Evolutionary conservation across 1,284 basidiomycete species (phyloP).

Genomic region (Sanghuangporus weigelae): DNA sequence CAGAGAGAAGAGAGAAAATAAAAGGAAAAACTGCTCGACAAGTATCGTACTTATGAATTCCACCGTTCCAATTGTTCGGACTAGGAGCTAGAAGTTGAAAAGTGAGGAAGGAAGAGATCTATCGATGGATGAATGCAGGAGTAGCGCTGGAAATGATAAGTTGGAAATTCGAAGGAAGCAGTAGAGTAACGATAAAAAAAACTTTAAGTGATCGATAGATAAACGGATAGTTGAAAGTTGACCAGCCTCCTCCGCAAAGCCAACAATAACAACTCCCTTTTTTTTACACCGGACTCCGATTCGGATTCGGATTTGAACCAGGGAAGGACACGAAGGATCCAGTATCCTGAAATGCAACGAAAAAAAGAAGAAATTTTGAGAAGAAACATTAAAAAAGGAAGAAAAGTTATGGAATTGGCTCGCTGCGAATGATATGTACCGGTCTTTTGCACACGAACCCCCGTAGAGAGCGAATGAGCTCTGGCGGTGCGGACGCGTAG

Average conservation of each 20-base stretch:
- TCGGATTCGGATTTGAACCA: too few species aligned
- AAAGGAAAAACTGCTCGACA: neutral
- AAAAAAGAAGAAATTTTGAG: neutral
- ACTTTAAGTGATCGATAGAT: neutral
- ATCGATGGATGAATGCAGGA: neutral
- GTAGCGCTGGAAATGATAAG: too few species aligned
- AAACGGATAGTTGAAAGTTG: neutral
- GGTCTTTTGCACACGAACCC: constrained; percentile 39
- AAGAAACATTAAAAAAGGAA: neutral
- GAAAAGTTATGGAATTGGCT: neutral
- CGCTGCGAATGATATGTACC: neutral
- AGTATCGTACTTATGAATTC: neutral
- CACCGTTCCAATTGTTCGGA: neutral
- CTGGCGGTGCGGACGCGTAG: constrained; percentile 20
- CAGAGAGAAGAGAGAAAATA: too few species aligned
- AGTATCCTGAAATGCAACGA: neutral
- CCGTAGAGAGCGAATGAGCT: constrained; percentile 41
- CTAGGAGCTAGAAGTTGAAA: neutral
- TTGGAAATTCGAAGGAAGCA: neutral
- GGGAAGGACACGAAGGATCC: neutral
- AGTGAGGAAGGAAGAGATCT: neutral
- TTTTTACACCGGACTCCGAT: too few species aligned
- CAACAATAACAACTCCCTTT: too few species aligned
- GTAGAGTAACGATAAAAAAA: neutral
- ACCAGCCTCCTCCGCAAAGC: neutral